phyloP scores from a whole-genome alignment of 148 eudicot species.

The Camellia sinensis region DNA sequence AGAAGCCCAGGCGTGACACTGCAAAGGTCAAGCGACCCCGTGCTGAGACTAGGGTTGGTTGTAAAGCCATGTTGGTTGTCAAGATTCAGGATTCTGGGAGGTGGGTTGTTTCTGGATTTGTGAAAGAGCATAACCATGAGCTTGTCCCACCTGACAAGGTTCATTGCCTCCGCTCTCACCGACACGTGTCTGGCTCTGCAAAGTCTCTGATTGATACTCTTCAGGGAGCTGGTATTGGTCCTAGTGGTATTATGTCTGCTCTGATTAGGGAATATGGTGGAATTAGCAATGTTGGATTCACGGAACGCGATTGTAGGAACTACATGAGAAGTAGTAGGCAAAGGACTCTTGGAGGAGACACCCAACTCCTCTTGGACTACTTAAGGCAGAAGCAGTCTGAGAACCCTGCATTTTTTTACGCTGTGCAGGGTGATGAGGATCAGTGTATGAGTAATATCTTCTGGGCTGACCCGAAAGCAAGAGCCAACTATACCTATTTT shows the following conservation, averaged over 20 bases:
- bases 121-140: constrained; percentile 59
- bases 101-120: constrained; percentile 47
- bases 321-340: constrained; percentile 47
- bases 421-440: constrained; percentile 41
- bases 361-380: constrained; percentile 44
- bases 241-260: constrained; percentile 53
- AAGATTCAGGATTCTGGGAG: constrained; percentile 42
- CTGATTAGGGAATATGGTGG: constrained; percentile 58
- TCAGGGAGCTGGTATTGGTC: constrained; percentile 55
- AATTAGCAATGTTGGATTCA: constrained; percentile 57
- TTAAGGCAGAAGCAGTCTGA: constrained; percentile 38
- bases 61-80: constrained; percentile 43
- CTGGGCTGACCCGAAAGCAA: constrained; percentile 46
- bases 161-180: constrained; percentile 47
- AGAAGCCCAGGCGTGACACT: constrained; percentile 28
- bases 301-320: constrained; percentile 63
- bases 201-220: constrained; percentile 53
- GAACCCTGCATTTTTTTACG: constrained; percentile 33
- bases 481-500: constrained; percentile 42
- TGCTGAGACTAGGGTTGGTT: constrained; percentile 47
- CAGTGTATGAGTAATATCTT: constrained; percentile 43
- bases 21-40: constrained; percentile 45
- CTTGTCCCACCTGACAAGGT: constrained; percentile 52
- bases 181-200: constrained; percentile 55
- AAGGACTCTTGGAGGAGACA: constrained; percentile 45